phyloP scores from a whole-genome alignment of 306 rosid species.

The Biancaea sappan region DNA sequence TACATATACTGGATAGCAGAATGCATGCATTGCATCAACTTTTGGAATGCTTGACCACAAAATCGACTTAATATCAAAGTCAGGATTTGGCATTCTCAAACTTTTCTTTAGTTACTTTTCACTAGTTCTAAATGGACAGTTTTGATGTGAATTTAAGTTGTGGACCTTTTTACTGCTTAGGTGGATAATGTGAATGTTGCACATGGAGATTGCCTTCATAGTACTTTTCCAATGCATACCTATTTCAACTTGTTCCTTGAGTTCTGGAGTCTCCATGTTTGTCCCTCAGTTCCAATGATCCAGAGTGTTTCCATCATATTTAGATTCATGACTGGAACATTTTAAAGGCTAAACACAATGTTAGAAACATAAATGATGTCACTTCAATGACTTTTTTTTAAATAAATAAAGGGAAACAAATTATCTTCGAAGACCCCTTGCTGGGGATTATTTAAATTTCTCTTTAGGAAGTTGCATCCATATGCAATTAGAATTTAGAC shows the following conservation, averaged over 20 bases:
- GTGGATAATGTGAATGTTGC: background rate
- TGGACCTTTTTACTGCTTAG: background rate
- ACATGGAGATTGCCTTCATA: background rate
- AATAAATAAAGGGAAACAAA: background rate
- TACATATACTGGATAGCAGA: constrained; percentile 14
- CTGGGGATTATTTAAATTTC: background rate
- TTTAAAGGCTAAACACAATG: background rate
- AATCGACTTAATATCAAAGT: background rate
- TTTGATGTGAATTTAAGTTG: background rate
- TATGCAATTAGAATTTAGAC: background rate
- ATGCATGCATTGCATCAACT: background rate
- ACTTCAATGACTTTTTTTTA: background rate
- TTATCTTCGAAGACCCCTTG: background rate
- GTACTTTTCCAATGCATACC: background rate
- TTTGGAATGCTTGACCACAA: background rate
- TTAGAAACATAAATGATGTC: constrained; percentile 6
- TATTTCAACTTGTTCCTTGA: background rate
- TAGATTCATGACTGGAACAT: background rate
- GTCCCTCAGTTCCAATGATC: background rate
- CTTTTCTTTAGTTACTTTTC: constrained; percentile 13
- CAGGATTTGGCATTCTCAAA: background rate
- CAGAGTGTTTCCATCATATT: background rate
- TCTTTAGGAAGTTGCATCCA: background rate
- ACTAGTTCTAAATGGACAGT: background rate
- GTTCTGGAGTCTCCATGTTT: constrained; percentile 7